These are phyloP conservation scores for Arthrobotrys megalospora DNA, from an alignment of 2,329 filamentous ascomycete genomes.

Conservation along the genomic window DNA sequence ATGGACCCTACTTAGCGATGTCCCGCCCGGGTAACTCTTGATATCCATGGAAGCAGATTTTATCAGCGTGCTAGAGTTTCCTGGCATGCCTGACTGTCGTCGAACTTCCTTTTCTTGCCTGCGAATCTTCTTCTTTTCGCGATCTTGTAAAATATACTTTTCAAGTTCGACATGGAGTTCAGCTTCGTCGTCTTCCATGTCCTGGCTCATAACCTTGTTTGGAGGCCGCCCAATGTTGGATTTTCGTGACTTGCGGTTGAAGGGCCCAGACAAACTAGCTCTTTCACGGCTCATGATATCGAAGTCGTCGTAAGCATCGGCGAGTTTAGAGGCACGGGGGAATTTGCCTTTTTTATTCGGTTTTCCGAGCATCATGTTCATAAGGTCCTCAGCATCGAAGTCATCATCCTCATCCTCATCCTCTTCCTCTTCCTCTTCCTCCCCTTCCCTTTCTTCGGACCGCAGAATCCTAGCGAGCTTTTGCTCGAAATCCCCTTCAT, in stretches of 20 bases:
- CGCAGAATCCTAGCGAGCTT: conserved; percentile 75
- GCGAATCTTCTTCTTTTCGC: conserved; percentile 78
- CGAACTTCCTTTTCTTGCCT: conserved; percentile 80
- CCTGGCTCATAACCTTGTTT: conserved; percentile 67
- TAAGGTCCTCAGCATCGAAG: conserved; percentile 72
- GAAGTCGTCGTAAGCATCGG: conserved; percentile 74
- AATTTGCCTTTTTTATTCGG: conserved; percentile 65
- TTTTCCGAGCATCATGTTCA: conserved; percentile 66
- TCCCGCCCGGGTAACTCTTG: conserved; percentile 80
- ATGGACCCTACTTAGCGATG: conserved; percentile 79
- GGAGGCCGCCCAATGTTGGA: conserved; percentile 67
- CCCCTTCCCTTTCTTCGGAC: conserved; percentile 66
- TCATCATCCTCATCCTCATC: conserved; percentile 61
- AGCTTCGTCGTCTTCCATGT: conserved; percentile 75
- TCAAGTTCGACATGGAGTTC: conserved; percentile 77
- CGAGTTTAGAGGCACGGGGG: conserved; percentile 68
- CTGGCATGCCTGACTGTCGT: conserved; percentile 77
- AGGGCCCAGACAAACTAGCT: conserved; percentile 73
- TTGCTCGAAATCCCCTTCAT: conserved; percentile 68
- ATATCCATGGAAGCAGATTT: conserved; percentile 72
- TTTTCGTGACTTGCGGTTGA: conserved; percentile 75
- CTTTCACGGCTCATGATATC: conserved; percentile 88
- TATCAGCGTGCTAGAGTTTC: conserved; percentile 69
- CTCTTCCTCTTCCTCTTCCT: conserved; percentile 64
- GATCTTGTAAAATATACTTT: conserved; percentile 77